Evolutionary conservation across 1,284 basidiomycete species (phyloP).

Genomic region (Apiotrichum akiyoshidainum): DNA sequence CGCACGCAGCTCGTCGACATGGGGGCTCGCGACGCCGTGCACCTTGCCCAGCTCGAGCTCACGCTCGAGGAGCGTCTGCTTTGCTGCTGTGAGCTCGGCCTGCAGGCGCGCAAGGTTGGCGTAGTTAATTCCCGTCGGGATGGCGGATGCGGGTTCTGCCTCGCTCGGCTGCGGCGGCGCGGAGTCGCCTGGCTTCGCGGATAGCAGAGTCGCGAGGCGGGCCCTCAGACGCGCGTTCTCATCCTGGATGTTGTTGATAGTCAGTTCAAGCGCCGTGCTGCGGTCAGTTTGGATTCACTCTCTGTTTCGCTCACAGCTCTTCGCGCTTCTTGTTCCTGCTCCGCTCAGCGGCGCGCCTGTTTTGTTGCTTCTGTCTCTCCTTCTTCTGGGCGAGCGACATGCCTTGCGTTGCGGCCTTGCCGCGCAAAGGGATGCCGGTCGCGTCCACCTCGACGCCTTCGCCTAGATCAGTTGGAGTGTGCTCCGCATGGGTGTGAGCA

Average conservation of each 20-base stretch:
- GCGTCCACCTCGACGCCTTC: not conserved
- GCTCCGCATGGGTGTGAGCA: not conserved
- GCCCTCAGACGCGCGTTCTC: constrained; percentile 42
- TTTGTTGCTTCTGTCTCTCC: constrained; percentile 42
- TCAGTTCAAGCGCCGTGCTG: constrained; percentile 40
- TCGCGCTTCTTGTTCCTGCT: constrained; percentile 44
- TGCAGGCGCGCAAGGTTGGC: constrained; percentile 28
- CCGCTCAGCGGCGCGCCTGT: constrained; percentile 44
- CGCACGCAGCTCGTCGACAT: constrained; percentile 17
- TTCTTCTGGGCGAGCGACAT: constrained; percentile 38
- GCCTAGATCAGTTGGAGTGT: too few species aligned
- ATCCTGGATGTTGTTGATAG: constrained; percentile 38
- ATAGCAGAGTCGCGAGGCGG: constrained; percentile 30
- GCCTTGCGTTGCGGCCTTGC: constrained; percentile 15
- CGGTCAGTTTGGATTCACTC: not conserved
- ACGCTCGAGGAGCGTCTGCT: constrained; percentile 24
- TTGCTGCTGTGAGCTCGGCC: constrained; percentile 27
- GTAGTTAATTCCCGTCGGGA: constrained; percentile 26
- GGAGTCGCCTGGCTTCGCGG: constrained; percentile 11
- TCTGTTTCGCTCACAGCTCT: constrained; percentile 36
- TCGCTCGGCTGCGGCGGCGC: not conserved
- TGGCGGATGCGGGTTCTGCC: not conserved
- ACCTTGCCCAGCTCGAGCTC: constrained; percentile 23
- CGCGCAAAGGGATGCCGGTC: constrained; percentile 8
- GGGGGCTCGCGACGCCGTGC: constrained; percentile 2